Evolutionary conservation across 345 rosid species (phyloP), one percentile per base, ranked within the genome.

Genomic region (Populus ilicifolia): DNA sequence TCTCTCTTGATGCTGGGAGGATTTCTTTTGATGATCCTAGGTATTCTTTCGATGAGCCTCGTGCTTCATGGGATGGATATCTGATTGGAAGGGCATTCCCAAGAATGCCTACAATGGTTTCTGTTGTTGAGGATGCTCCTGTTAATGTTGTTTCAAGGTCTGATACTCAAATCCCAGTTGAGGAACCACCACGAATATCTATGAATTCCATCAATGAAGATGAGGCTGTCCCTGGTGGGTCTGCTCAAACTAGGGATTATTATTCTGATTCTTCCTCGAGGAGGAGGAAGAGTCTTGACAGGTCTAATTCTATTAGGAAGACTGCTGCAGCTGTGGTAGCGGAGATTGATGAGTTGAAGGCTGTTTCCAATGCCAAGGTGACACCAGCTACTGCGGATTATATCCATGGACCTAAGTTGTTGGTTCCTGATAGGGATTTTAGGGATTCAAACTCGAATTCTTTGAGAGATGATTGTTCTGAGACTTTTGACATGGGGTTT

Each of bases 61-160:
- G 98, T n/a, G 99, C 98, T 38, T 92, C 97, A 6, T 93, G 98
- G 93, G 99, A 96, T 39, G 98, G 99, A 0, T 88, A 92, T 79
- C 67, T 93, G 86, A 90, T 89, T 1, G 98, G 98, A 20, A 87
- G 88, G 79, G 71, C 87, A 0, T 94, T 89, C 48, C 90, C 96
- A n/a, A 82, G 93, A 74, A 89, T 92, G 97, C 91, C 93, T 0
- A 87, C 97, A 0, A 96, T 94, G 97, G 84, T 91, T 33, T 91
- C 99, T 6, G 97, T 93, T 0, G 96, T 92, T 17, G 99, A 96
- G 84, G 98, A 94, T 84, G 91, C 95, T 76, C 98, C 98, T 12
- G 90, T 84, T 21, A 81, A 72, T 81, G 89, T 84, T 5, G 94
- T 86, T 71, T 38, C 61, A 50, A 83, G 97, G 84, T 84, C 96